Evolutionary conservation across 1,139 yeast genomes (phyloP).

Genomic region (Diutina siamensis): DNA sequence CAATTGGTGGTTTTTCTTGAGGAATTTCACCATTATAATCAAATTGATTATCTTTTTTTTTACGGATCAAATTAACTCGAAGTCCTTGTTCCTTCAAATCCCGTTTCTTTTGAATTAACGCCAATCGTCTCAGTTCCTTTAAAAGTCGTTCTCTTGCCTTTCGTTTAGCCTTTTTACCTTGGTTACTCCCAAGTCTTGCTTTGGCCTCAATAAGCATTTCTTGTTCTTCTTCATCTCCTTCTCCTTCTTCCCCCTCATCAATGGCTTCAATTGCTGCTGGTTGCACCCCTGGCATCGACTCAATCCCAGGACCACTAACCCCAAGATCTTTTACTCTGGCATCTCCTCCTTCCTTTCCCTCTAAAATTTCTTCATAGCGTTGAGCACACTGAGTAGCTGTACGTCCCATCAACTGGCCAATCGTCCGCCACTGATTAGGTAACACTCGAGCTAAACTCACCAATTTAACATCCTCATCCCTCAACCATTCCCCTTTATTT

Average conservation of each 20-base stretch:
- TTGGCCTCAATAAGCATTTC: slow-evolving; percentile 93
- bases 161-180: slow-evolving; percentile 90
- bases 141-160: slow-evolving; percentile 76
- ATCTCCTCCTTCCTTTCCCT: slow-evolving; percentile 27
- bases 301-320: slow-evolving; percentile 46
- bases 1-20: slow-evolving; percentile 61
- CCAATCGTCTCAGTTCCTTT: slow-evolving; percentile 63
- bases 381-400: slow-evolving; percentile 88
- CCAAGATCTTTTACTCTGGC: slow-evolving; percentile 12
- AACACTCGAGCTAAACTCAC: slow-evolving; percentile 54
- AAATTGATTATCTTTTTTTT: slow-evolving; percentile 49
- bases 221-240: slow-evolving; percentile 75
- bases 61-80: slow-evolving; percentile 38
- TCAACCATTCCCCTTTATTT: slow-evolving; percentile 54
- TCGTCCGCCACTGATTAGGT: slow-evolving; percentile 93
- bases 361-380: slow-evolving; percentile 68
- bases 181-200: slow-evolving; percentile 84
- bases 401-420: slow-evolving; percentile 69
- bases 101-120: slow-evolving; percentile 69
- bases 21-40: slow-evolving; percentile 79
- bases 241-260: slow-evolving; percentile 14
- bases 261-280: background rate
- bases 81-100: slow-evolving; percentile 84
- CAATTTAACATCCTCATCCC: slow-evolving; percentile 67
- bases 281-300: slow-evolving; percentile 30